A percentile compares a stretch with the other conserved stretches of the same genome.
Conservation (phyloP, 352 stramenopile species). For the Phytophthora brassicae region DNA sequence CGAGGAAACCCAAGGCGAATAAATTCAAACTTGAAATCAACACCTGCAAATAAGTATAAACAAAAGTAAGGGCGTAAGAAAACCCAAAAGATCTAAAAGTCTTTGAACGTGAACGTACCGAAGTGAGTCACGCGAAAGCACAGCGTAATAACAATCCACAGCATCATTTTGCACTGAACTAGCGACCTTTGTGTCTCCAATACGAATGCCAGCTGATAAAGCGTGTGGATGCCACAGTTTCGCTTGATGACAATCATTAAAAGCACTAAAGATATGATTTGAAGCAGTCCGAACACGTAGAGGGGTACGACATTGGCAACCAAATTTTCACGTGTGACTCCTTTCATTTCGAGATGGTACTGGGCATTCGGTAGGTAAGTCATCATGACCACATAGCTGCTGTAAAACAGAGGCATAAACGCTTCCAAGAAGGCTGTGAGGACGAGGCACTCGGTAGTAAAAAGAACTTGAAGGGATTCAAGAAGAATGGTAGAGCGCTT, state of each 20-base stretch:
- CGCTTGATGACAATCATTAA: conserved; percentile 13
- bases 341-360: conserved; percentile 7
- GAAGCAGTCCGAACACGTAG: conserved; percentile 12
- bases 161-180: conserved; percentile 25
- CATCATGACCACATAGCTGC: conserved; percentile 14
- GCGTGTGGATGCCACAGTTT: conserved; percentile 10
- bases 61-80: neutral
- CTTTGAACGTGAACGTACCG: conserved; percentile 17
- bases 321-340: neutral
- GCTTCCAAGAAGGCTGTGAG: conserved; percentile 35
- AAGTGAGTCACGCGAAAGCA: conserved; percentile 15
- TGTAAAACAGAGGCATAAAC: conserved; percentile 37
- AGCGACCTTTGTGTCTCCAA: conserved; percentile 21
- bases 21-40: conserved; percentile 14
- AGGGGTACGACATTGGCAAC: neutral
- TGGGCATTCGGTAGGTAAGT: conserved; percentile 19
- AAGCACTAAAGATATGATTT: conserved; percentile 20
- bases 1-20: conserved; percentile 5
- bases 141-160: conserved; percentile 23
- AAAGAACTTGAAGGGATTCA: conserved; percentile 12
- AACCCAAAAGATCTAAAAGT: neutral
- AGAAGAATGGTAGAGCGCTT: conserved; percentile 2
- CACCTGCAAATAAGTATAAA: conserved; percentile 1
- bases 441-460: conserved; percentile 30
- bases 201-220: conserved; percentile 31